Conservation (phyloP, 2,329 filamentous ascomycete genomes). For the Diplodia intermedia region DNA sequence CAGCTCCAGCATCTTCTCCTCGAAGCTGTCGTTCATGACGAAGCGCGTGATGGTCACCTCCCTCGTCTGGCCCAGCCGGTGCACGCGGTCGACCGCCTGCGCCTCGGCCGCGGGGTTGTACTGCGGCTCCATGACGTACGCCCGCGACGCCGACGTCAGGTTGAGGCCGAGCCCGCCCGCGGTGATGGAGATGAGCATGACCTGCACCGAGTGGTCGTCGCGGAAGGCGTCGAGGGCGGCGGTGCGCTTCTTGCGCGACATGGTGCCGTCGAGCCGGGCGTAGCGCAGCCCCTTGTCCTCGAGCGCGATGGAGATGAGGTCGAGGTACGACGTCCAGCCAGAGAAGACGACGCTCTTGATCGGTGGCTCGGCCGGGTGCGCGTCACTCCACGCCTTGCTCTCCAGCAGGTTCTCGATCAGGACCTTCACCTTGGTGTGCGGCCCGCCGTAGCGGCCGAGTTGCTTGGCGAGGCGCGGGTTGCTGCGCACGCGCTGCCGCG, state of each 20-base stretch:
- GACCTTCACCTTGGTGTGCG: slow-evolving; percentile 89
- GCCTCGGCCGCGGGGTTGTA: slow-evolving; percentile 96
- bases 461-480: slow-evolving; percentile 64
- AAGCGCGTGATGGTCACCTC: slow-evolving; percentile 85
- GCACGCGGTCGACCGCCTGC: slow-evolving; percentile 92
- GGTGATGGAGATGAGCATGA: slow-evolving; percentile 90
- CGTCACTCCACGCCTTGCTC: slow-evolving; percentile 67
- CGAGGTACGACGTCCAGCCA: slow-evolving; percentile 93
- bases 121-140: slow-evolving; percentile 98
- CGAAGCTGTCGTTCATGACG: slow-evolving; percentile 89
- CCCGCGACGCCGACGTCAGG: slow-evolving; percentile 81
- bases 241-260: slow-evolving; percentile 77
- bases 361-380: slow-evolving; percentile 69
- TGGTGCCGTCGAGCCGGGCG: slow-evolving; percentile 87
- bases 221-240: slow-evolving; percentile 80
- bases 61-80: slow-evolving; percentile 84
- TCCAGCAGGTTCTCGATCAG: slow-evolving; percentile 76
- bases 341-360: slow-evolving; percentile 96
- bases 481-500: slow-evolving; percentile 63
- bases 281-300: slow-evolving; percentile 69
- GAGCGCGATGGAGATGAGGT: slow-evolving; percentile 86
- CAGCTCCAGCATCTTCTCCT: slow-evolving; percentile 89
- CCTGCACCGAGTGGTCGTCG: slow-evolving; percentile 71
- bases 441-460: slow-evolving; percentile 75
- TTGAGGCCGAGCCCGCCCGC: slow-evolving; percentile 93